Percentiles rank a stretch among this genome's conserved stretches.
These are phyloP conservation scores for Kazachstania bromeliacearum DNA, from an alignment of 805 yeast species.

Conservation along the genomic window DNA sequence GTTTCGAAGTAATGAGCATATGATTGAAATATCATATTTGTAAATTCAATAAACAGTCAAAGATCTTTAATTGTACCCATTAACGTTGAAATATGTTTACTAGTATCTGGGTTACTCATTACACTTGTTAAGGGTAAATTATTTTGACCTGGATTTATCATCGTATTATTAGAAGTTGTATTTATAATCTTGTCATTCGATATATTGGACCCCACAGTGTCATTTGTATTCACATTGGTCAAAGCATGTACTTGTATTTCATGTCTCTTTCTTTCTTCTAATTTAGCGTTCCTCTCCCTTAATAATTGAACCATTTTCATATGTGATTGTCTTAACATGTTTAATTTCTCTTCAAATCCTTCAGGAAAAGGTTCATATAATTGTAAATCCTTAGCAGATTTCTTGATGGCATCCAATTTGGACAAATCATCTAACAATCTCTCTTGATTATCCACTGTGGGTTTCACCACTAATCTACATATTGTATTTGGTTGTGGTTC, in stretches of 20 bases:
- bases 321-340: slow-evolving; percentile 51
- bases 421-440: slow-evolving; percentile 74
- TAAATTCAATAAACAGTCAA: background rate
- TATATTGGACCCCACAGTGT: background rate
- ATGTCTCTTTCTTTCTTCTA: slow-evolving; percentile 13
- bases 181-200: background rate
- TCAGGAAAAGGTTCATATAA: slow-evolving; percentile 38
- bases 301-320: slow-evolving; percentile 31
- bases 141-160: too few relatives aligned
- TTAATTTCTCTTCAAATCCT: slow-evolving; percentile 30
- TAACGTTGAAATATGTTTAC: slow-evolving; percentile 8
- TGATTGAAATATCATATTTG: too few relatives aligned
- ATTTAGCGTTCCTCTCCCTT: slow-evolving; percentile 24
- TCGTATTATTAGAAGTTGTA: slow-evolving; percentile 1
- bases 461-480: slow-evolving; percentile 16
- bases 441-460: slow-evolving; percentile 11
- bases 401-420: slow-evolving; percentile 67
- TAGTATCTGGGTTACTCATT: slow-evolving; percentile 7
- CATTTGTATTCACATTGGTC: background rate
- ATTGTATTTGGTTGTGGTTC: too few relatives aligned
- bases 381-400: slow-evolving; percentile 41
- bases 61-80: slow-evolving; percentile 5
- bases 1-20: too few relatives aligned
- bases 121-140: background rate
- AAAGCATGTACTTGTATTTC: slow-evolving; percentile 6